A percentile compares a stretch with the other conserved stretches of the same genome.
Conservation (phyloP, 768 basidiomycete genomes). For the Leccinellum rugosiceps region DNA sequence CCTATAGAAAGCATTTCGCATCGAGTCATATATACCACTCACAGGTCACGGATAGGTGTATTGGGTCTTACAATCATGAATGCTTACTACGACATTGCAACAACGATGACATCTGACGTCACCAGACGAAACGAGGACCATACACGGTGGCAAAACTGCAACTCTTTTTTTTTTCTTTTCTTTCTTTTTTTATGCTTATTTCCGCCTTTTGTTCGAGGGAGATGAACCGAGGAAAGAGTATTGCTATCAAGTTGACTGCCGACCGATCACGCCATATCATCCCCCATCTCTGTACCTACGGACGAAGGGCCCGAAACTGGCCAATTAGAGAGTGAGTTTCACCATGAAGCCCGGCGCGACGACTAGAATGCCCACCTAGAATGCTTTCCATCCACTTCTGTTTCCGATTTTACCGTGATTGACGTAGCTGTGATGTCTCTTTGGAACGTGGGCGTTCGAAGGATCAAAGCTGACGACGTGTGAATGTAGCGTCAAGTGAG, state of each 20-base stretch:
- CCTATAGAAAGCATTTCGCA: background rate
- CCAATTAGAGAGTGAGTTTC: background rate
- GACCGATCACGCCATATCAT: background rate
- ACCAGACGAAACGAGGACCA: too few relatives aligned
- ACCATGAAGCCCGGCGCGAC: too few relatives aligned
- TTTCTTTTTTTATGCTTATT: background rate
- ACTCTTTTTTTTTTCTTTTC: background rate
- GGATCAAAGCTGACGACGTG: background rate
- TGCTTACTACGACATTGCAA: too few relatives aligned
- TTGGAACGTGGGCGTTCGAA: background rate
- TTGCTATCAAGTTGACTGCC: too few relatives aligned
- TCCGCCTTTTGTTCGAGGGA: too few relatives aligned
- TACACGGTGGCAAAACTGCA: background rate
- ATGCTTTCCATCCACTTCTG: background rate
- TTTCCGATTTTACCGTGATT: constrained; percentile 1
- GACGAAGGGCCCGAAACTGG: background rate
- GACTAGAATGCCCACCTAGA: background rate
- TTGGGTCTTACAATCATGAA: background rate
- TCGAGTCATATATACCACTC: background rate
- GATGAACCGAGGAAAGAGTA: background rate
- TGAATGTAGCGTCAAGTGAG: constrained; percentile 15
- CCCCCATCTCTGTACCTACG: background rate
- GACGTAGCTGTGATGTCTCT: background rate
- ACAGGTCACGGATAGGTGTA: background rate
- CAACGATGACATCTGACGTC: too few relatives aligned